These are phyloP conservation scores for Leccinum subgranulosum DNA, from an alignment of 768 basidiomycete species.

Conservation along the genomic window DNA sequence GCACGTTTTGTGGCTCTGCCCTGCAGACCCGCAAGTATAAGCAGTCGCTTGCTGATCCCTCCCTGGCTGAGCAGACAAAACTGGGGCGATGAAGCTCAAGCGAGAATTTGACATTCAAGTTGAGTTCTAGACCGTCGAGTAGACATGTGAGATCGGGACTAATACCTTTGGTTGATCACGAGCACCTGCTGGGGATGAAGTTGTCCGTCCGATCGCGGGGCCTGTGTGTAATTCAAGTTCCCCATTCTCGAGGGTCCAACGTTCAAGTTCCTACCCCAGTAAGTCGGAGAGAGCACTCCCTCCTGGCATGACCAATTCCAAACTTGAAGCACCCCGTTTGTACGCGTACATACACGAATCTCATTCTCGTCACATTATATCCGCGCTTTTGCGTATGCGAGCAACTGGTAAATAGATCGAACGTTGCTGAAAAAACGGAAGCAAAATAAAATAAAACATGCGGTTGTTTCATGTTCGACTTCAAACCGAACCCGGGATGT, in stretches of 20 bases:
- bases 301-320: conserved; percentile 8
- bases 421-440: conserved; percentile 2
- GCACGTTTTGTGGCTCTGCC: conserved; percentile 17
- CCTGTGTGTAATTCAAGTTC: conserved; percentile 2
- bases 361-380: conserved; percentile 7
- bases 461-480: conserved; percentile 17
- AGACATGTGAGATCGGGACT: conserved; percentile 15
- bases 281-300: conserved; percentile 3
- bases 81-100: conserved; percentile 28
- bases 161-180: neutral
- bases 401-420: neutral
- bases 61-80: conserved; percentile 16
- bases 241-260: conserved; percentile 13
- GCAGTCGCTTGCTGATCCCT: conserved; percentile 20
- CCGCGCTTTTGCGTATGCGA: conserved; percentile 6
- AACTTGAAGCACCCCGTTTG: conserved; percentile 19
- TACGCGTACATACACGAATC: conserved; percentile 4
- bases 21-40: conserved; percentile 17
- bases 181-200: conserved; percentile 1
- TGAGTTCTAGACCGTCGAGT: conserved; percentile 23
- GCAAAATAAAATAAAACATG: neutral
- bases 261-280: neutral
- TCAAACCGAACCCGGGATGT: conserved; percentile 6
- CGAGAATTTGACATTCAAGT: conserved; percentile 23
- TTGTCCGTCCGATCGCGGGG: conserved; percentile 7